Base-by-base conservation (phyloP, 169 alveolate genomes). In the Besnoitia besnoiti region DNA sequence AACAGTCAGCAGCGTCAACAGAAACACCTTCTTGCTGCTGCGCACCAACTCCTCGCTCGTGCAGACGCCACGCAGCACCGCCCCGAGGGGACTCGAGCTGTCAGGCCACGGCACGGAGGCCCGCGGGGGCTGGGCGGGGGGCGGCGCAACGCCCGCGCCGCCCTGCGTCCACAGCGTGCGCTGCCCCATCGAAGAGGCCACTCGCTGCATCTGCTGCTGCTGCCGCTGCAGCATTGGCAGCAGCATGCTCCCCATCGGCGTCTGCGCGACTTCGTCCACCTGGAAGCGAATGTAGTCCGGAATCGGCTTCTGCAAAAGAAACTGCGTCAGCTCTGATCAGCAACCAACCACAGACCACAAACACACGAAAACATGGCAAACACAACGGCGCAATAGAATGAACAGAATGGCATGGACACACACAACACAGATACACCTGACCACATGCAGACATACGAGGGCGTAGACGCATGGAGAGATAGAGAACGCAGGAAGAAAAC, bases 191-290 rank as follows among this genome's bases (percentile, higher is more conserved):
- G 46, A 40, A 39, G 51, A 10, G 35, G 89, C 89, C 1, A 42
- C 73, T 21, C 33, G 75, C 44, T 82, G 89, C 44, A 21, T 16
- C 12, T 44, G 46, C 35, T 82, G 89, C 89, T 82, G 89, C 89
- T 82, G 89, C 73, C 44, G 67, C 73, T 82, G 89, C 73, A 82
- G 89, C 75, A 82, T 82, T 21, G 73, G 89, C 67, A 82, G 73
- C 30, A 82, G 59, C 75, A 46, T 82, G 67, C 89, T 14, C 4
- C 91, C 91, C 50, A 51, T 40, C 67, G 80, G 82, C 5, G 82
- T 85, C 40, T 85, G 47, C 49, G 91, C 47, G 12, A 85, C 67
- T 42, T 85, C 82, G 27, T 37, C 44, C 27, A 59, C 82, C 37
- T 85, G 91, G 27, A 27, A n/a, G 27, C 35, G 40, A 27, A 85